Evolutionary conservation across 208 protist genomes (phyloP), one percentile per base, ranked within the genome.

Genomic region (Trypanosoma boissoni): DNA sequence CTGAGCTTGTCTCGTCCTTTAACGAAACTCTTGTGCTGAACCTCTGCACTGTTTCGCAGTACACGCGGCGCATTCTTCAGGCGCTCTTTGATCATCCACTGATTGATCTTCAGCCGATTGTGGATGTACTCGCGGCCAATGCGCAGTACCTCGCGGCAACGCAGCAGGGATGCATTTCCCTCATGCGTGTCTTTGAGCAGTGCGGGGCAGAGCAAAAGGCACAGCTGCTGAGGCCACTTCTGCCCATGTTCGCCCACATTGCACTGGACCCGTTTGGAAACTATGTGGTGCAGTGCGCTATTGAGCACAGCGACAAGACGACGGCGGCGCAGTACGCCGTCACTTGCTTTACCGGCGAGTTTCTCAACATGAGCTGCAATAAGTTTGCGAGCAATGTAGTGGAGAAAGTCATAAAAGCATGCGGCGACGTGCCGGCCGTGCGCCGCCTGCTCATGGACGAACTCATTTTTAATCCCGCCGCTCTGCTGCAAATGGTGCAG

Each of bases 351-450:
- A 34, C 70, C 0, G 81, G 72, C 39, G 65, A 80, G 48, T 60
- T 92, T 6, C 68, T 91, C 21, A 49, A 67, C 54, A 88, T 95
- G 83, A 90, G 79, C 58, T 86, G 74, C 54, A 65, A 90, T 68
- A 94, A 94, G 74, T 88, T 76, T 18, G 80, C 77, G 21, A 90
- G 81, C 66, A 96, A 96, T 64, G 87, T 89, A 2, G 78, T 96
- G 12, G 86, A 96, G 72, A 84, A 83, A 58, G 71, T 87, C 20
- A 72, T 94, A 31, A 77, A 79, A 41, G 50, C 53, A 43, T 90
- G 77, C 45, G 76, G 83, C 10, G 72, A 74, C 27, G 74, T 82
- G 26, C 83, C 86, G 21, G 78, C 72, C 16, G 78, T 91, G 27
- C 75, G 76, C 16, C 73, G 72, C 9, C 2, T 83, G 45, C 56